phyloP scores from a whole-genome alignment of 2,329 filamentous ascomycete species.

The Akanthomyces dipterigenus region DNA sequence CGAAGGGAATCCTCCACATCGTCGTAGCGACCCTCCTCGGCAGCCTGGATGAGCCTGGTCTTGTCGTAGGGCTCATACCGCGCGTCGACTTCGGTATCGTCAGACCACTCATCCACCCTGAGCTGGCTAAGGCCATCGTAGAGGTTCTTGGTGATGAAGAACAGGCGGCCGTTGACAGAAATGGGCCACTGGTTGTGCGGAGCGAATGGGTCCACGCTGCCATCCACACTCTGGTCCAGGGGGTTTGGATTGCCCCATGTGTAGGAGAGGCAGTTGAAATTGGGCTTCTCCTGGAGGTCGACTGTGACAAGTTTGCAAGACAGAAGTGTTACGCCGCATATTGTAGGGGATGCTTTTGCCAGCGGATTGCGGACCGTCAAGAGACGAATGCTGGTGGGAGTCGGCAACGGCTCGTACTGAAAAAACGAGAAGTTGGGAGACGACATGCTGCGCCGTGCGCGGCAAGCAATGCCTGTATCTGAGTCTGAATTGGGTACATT shows the following conservation, averaged over 20 bases:
- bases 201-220: constrained; percentile 4
- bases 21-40: constrained; percentile 8
- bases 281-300: constrained; percentile 5
- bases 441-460: constrained; percentile 3
- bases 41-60: constrained; percentile 11
- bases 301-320: constrained; percentile 7
- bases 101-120: not conserved
- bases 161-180: constrained; percentile 8
- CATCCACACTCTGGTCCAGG: not conserved
- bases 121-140: constrained; percentile 9
- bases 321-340: constrained; percentile 8
- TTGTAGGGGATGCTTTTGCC: not conserved
- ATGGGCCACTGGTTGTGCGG: constrained; percentile 11
- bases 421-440: not conserved
- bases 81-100: constrained; percentile 3
- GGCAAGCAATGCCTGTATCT: not conserved
- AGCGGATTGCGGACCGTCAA: constrained; percentile 7
- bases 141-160: constrained; percentile 19
- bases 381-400: constrained; percentile 3
- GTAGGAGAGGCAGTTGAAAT: constrained; percentile 13
- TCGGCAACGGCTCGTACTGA: not conserved
- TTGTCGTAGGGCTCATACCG: constrained; percentile 10
- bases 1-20: constrained; percentile 8
- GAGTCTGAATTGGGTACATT: not conserved
- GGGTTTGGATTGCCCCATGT: constrained; percentile 13